phyloP scores from a whole-genome alignment of 2,329 filamentous ascomycete species.

The Penicillium sp. region DNA sequence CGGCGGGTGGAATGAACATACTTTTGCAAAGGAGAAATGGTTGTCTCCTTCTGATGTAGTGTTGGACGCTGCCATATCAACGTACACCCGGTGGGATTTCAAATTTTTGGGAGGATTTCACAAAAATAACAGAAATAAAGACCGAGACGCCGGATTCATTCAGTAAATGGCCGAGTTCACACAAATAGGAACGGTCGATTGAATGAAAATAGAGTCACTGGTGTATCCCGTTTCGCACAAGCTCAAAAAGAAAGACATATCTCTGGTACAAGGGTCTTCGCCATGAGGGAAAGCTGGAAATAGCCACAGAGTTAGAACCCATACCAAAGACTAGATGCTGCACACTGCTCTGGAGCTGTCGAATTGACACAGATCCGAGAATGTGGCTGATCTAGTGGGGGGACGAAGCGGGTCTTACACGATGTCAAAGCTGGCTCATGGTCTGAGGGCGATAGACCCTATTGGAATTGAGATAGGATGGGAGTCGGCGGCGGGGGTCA shows the following conservation, averaged over 20 bases:
- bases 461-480: conserved; percentile 12
- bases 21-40: conserved; percentile 75
- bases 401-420: conserved; percentile 22
- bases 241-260: conserved; percentile 50
- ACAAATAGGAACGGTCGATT: conserved; percentile 32
- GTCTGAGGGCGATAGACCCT: conserved; percentile 22
- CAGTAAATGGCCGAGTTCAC: conserved; percentile 28
- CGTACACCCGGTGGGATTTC: conserved; percentile 18
- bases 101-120: conserved; percentile 24
- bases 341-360: not conserved
- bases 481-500: not conserved
- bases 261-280: conserved; percentile 46
- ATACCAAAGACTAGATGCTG: conserved; percentile 1
- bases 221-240: conserved; percentile 48
- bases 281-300: conserved; percentile 43
- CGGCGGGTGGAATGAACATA: conserved; percentile 45
- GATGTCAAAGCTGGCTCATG: conserved; percentile 32
- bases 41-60: conserved; percentile 31
- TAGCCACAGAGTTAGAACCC: conserved; percentile 24
- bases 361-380: not conserved
- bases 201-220: conserved; percentile 42
- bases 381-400: conserved; percentile 1
- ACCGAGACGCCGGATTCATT: conserved; percentile 20
- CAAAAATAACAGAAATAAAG: conserved; percentile 24
- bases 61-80: conserved; percentile 39